phyloP scores from a whole-genome alignment of 176 grass and related monocot genomes.

The Tillandsia leiboldiana region DNA sequence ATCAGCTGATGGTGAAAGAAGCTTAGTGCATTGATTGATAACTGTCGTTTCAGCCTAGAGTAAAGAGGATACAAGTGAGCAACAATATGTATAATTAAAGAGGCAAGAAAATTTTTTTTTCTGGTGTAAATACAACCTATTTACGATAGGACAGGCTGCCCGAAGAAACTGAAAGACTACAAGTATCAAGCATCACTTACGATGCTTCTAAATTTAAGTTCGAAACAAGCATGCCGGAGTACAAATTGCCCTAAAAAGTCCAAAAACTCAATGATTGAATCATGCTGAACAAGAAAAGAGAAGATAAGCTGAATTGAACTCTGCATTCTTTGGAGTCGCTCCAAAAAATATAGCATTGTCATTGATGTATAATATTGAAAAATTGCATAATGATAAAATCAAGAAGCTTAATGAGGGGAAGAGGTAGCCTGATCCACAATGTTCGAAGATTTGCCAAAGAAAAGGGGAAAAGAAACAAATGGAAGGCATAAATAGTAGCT shows the following conservation, averaged over 20 bases:
- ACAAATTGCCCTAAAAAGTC: background rate
- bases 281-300: background rate
- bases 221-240: background rate
- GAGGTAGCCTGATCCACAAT: background rate
- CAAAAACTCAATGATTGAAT: background rate
- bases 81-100: constrained; percentile 17
- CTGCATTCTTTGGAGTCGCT: too few species aligned
- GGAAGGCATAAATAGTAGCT: background rate
- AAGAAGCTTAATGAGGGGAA: background rate
- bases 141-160: too few species aligned
- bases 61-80: background rate
- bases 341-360: background rate
- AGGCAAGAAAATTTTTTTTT: background rate
- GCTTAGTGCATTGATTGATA: constrained; percentile 90
- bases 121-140: background rate
- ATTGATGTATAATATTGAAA: background rate
- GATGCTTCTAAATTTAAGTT: background rate
- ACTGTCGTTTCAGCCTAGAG: constrained; percentile 73
- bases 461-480: background rate
- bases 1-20: constrained; percentile 75
- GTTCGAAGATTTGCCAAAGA: background rate
- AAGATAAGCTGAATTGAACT: background rate
- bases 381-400: background rate
- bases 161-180: too few species aligned
- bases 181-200: too few species aligned